phyloP scores from a whole-genome alignment of 2,329 filamentous ascomycete genomes.

The Fusarium guadeloupense region DNA sequence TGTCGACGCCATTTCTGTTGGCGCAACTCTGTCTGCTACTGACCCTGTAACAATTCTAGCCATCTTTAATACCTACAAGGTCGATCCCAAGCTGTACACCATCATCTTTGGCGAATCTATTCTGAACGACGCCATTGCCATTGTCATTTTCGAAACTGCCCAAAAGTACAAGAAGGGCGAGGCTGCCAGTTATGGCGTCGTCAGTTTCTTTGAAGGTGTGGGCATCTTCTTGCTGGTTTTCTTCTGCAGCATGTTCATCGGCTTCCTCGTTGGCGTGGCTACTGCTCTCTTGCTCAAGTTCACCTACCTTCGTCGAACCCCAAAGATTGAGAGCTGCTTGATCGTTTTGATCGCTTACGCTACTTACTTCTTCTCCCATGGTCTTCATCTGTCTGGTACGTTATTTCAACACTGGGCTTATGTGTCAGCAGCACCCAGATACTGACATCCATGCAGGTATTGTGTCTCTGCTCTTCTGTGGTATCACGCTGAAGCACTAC shows the following conservation, averaged over 20 bases:
- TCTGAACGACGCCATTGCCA: slow-evolving; percentile 96
- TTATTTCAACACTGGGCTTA: neutral
- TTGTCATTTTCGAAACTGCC: slow-evolving; percentile 97
- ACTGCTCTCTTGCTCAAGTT: slow-evolving; percentile 93
- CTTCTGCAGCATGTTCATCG: slow-evolving; percentile 92
- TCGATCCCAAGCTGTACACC: slow-evolving; percentile 97
- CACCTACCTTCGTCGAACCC: slow-evolving; percentile 89
- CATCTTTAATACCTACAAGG: slow-evolving; percentile 99
- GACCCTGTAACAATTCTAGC: slow-evolving; percentile 97
- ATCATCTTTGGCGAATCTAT: slow-evolving; percentile 99
- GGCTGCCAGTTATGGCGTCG: slow-evolving; percentile 74
- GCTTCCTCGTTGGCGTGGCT: slow-evolving; percentile 83
- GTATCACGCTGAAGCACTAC: slow-evolving; percentile 98
- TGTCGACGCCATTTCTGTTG: slow-evolving; percentile 95
- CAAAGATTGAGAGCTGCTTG: slow-evolving; percentile 96
- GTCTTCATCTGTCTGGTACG: slow-evolving; percentile 93
- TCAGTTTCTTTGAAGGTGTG: slow-evolving; percentile 89
- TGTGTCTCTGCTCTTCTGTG: slow-evolving; percentile 95
- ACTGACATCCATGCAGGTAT: slow-evolving; percentile 71
- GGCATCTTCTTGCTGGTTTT: slow-evolving; percentile 96
- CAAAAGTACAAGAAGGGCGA: slow-evolving; percentile 87
- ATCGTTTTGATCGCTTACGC: slow-evolving; percentile 94
- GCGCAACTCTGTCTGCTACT: slow-evolving; percentile 94
- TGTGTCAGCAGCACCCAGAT: neutral
- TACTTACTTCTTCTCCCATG: slow-evolving; percentile 98